These are phyloP conservation scores for Fusarium sp. DNA, from an alignment of 2,329 filamentous ascomycete species.

Conservation along the genomic window DNA sequence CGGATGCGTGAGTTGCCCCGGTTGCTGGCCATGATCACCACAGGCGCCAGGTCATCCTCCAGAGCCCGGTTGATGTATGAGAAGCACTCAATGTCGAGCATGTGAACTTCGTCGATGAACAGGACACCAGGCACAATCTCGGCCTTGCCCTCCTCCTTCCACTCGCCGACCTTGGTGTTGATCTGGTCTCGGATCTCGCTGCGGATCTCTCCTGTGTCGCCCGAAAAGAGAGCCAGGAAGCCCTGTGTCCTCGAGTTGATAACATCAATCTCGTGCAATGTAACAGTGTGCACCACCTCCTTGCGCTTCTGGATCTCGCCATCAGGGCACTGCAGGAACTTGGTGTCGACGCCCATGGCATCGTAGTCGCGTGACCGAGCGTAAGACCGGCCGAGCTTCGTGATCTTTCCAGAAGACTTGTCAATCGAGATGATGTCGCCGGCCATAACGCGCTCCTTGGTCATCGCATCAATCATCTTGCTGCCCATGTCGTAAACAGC, in stretches of 20 bases:
- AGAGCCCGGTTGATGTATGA: conserved; percentile 98
- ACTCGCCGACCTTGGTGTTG: conserved; percentile 98
- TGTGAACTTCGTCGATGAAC: conserved; percentile 99
- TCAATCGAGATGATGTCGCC: conserved; percentile 99
- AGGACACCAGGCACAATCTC: conserved; percentile 97
- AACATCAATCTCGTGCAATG: conserved; percentile 97
- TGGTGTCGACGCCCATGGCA: conserved; percentile 98
- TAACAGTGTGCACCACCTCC: conserved; percentile 97
- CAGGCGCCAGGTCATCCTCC: conserved; percentile 92
- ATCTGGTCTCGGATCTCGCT: conserved; percentile 98
- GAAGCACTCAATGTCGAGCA: conserved; percentile 99
- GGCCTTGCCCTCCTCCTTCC: conserved; percentile 99
- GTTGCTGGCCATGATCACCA: conserved; percentile 99
- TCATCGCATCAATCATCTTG: conserved; percentile 99
- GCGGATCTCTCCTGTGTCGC: conserved; percentile 97
- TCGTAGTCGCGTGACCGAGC: conserved; percentile 97
- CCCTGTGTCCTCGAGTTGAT: conserved; percentile 99
- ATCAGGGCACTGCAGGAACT: conserved; percentile 97
- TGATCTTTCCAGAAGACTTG: conserved; percentile 98
- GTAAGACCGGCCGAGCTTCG: conserved; percentile 94
- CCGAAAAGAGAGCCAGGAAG: conserved; percentile 96
- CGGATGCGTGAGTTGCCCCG: conserved; percentile 91
- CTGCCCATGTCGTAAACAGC: conserved; percentile 99
- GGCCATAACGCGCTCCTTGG: conserved; percentile 98
- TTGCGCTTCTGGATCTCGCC: conserved; percentile 97